Base-by-base conservation (phyloP, 148 eudicot genomes). In the Diospyros lotus region DNA sequence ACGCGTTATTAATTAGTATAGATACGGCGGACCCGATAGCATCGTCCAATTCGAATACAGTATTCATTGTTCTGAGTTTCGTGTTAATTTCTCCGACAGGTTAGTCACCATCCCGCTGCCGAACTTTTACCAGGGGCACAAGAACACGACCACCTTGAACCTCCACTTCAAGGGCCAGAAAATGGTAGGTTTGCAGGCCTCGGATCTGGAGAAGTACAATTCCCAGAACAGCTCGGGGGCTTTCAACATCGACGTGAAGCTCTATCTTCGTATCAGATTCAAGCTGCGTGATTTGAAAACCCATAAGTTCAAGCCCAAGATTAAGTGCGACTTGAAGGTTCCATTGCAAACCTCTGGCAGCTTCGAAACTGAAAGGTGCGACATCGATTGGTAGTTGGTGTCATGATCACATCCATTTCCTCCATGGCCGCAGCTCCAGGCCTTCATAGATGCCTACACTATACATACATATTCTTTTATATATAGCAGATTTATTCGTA, bases 261-360 rank as follows among this genome's bases (percentile, higher is more conserved):
- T 92, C 6, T 71, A 84, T 58, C 68, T 92, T 59, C 79, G 83
- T 48, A 79, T 85, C 0, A 74, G 91, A 17, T 80, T 88, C 11
- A 92, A 85, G 81, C 38, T 87, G 2, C 81, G 90, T 1, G 83
- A 66, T 80, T 58, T 87, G 7, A 90, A 90, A 63, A 81, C 87
- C 59, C 76, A 85, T 1, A 88, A 80, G 40, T 69, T 71, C 38
- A 81, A 81, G 82, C 82, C 86, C 10, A 83, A 75, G 82, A 78
- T 90, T 28, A 76, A 86, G 71, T 92, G 97, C 72, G 83, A 87
- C 69, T 64, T 92, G 84, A 81, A 86, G 73, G 81, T 92, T 45
- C 97, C 94, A 9, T 78, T 88, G 87, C 66, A 38, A 68, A 62
- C 82, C 0, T 54, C 85, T 5, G 68, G 62, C 0, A 67, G 9